Evolutionary conservation across 805 yeast species (phyloP).

Genomic region (Pichia exigua): DNA sequence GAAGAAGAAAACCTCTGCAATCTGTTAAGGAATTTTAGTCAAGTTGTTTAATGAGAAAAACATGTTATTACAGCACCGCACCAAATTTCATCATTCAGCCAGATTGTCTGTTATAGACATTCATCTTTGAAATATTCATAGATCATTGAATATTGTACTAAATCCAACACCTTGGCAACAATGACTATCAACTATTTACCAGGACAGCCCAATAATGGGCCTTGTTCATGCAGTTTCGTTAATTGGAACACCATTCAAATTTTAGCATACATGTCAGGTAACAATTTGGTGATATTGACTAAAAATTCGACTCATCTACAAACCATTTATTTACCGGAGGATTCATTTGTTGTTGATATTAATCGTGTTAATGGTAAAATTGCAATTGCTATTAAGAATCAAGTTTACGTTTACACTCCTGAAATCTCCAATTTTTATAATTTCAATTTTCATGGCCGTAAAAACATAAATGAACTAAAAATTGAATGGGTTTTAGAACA

Average conservation of each 20-base stretch:
- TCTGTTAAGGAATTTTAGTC: too few relatives aligned
- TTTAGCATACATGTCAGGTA: constrained; percentile 78
- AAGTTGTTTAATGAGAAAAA: background rate
- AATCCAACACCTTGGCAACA: background rate
- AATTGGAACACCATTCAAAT: constrained; percentile 61
- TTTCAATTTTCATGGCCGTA: constrained; percentile 28
- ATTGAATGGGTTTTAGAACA: constrained; percentile 28
- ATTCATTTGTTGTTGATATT: constrained; percentile 60
- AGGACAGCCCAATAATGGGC: constrained; percentile 66
- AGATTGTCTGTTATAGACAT: too few relatives aligned
- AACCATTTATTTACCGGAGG: constrained; percentile 63
- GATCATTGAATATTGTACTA: background rate
- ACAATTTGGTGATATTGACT: constrained; percentile 64
- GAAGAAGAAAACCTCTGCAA: background rate
- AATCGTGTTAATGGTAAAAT: constrained; percentile 53
- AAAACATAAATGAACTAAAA: constrained; percentile 24
- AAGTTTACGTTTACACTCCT: constrained; percentile 48
- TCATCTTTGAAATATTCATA: background rate
- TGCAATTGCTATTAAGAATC: constrained; percentile 43
- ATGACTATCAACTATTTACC: constrained; percentile 46
- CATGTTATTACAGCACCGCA: background rate
- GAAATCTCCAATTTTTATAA: constrained; percentile 38
- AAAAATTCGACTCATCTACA: constrained; percentile 53
- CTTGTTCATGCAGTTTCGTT: constrained; percentile 48
- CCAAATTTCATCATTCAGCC: background rate